These are phyloP conservation scores for Tritrichomonas musculus DNA, from an alignment of 208 protist species.

Conservation along the genomic window DNA sequence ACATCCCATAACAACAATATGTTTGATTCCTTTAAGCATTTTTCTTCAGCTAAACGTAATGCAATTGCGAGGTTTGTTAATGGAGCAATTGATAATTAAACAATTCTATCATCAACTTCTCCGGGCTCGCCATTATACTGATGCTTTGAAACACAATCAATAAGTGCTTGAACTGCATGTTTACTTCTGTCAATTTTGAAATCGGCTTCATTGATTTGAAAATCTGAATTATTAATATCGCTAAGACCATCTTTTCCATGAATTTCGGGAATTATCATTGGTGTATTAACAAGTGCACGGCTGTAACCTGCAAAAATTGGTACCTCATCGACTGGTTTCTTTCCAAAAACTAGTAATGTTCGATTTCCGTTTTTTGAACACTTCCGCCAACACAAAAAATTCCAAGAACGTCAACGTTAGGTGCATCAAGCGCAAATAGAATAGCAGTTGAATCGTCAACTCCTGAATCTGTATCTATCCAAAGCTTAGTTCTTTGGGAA, in stretches of 20 bases:
- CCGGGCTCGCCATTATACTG: background rate
- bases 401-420: background rate
- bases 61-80: background rate
- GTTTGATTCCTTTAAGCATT: background rate
- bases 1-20: background rate
- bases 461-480: conserved; percentile 17
- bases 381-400: conserved; percentile 25
- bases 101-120: background rate
- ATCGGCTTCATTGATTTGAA: too few species aligned
- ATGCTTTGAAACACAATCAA: background rate
- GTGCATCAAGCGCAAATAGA: background rate
- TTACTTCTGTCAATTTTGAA: background rate
- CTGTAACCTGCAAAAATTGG: background rate
- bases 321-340: background rate
- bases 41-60: background rate
- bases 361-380: background rate
- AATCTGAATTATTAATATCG: background rate
- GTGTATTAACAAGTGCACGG: background rate
- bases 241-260: background rate
- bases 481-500: background rate
- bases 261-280: background rate
- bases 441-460: conserved; percentile 10
- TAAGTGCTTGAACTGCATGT: background rate
- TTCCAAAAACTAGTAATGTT: background rate
- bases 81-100: background rate